These are phyloP conservation scores for Debaryomyces sp. DNA, from an alignment of 1,139 yeast genomes.

Conservation along the genomic window DNA sequence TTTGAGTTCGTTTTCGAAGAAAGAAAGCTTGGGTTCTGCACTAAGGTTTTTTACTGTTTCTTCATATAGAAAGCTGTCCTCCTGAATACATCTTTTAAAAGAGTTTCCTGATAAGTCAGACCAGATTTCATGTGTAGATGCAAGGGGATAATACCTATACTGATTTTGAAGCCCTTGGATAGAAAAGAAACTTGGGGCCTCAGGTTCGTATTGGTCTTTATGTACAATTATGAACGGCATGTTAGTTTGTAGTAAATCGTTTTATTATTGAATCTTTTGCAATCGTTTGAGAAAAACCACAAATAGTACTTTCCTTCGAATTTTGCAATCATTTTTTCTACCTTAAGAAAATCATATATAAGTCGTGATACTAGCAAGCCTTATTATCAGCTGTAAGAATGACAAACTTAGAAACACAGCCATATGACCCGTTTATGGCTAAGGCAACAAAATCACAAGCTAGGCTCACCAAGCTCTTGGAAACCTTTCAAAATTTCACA, in stretches of 20 bases:
- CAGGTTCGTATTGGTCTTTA: neutral
- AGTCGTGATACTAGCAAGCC: neutral
- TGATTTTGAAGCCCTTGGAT: neutral
- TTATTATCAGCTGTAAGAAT: neutral
- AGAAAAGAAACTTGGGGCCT: neutral
- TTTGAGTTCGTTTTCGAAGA: neutral
- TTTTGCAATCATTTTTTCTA: neutral
- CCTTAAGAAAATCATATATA: neutral
- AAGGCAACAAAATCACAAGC: constrained; percentile 1
- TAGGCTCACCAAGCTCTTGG: neutral
- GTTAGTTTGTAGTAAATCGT: neutral
- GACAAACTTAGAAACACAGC: neutral
- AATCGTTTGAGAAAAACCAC: constrained; percentile 1
- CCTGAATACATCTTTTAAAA: neutral
- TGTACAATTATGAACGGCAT: neutral
- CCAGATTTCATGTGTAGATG: neutral
- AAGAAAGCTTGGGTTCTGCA: neutral
- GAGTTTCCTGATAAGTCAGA: constrained; percentile 1
- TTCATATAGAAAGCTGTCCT: constrained; percentile 1
- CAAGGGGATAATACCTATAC: constrained; percentile 3
- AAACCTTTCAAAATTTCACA: constrained; percentile 1
- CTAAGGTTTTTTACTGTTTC: neutral
- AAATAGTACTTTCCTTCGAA: neutral
- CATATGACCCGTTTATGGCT: constrained; percentile 4
- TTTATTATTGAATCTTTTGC: neutral